Percentiles rank a stretch among this genome's conserved stretches.
These are phyloP conservation scores for Exophiala phaeomuriformis DNA, from an alignment of 2,329 filamentous ascomycete genomes.

Conservation along the genomic window DNA sequence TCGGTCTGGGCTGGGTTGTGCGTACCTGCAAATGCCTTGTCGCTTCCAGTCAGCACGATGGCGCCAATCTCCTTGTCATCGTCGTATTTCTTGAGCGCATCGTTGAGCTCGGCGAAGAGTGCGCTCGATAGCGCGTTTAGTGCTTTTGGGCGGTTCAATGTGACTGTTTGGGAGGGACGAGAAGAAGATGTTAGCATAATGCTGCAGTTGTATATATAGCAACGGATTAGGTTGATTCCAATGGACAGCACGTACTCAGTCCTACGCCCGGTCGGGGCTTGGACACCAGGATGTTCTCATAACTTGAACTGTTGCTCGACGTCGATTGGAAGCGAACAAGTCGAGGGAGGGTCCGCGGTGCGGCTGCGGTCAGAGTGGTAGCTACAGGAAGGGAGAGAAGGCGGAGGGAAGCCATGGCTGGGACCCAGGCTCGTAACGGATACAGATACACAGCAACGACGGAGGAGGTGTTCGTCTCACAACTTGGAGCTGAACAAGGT, in stretches of 20 bases:
- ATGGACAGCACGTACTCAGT: conserved; percentile 55
- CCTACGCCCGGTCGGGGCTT: conserved; percentile 83
- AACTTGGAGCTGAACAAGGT: too few relatives aligned
- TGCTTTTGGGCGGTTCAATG: conserved; percentile 87
- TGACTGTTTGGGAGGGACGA: conserved; percentile 46
- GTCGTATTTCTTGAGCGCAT: conserved; percentile 65
- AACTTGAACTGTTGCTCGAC: conserved; percentile 37
- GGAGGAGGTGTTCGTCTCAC: neutral
- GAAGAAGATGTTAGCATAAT: conserved; percentile 5
- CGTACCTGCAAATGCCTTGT: conserved; percentile 71
- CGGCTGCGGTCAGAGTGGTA: conserved; percentile 49
- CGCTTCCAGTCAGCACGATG: conserved; percentile 79
- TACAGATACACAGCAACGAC: too few relatives aligned
- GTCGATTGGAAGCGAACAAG: conserved; percentile 45
- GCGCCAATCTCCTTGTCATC: conserved; percentile 61
- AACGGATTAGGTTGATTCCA: neutral
- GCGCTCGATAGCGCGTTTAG: conserved; percentile 90
- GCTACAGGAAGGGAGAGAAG: conserved; percentile 34
- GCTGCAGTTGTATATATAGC: neutral
- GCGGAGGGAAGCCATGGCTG: conserved; percentile 16
- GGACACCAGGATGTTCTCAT: conserved; percentile 77
- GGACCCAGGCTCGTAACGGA: neutral
- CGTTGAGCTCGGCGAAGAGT: conserved; percentile 82
- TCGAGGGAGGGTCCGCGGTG: conserved; percentile 51
- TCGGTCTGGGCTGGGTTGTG: neutral